Conservation (phyloP, 1,139 yeast genomes). For the Lodderomyces beijingensis region DNA sequence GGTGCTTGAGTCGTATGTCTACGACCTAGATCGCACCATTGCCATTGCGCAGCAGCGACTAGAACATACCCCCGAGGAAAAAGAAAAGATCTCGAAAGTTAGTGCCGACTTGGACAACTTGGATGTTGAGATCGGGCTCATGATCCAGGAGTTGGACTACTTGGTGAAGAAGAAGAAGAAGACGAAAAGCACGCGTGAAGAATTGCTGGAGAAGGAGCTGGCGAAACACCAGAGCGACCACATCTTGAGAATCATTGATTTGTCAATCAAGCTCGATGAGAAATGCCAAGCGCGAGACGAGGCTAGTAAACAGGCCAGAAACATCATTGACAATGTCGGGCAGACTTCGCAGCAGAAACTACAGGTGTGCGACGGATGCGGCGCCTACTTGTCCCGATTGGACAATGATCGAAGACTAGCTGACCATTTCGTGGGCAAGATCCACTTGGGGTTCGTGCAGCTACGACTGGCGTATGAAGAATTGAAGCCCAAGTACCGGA, state of each 20-base stretch:
- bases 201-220: neutral
- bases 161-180: conserved; percentile 48
- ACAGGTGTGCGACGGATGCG: conserved; percentile 89
- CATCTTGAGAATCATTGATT: conserved; percentile 32
- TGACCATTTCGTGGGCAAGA: conserved; percentile 87
- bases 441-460: conserved; percentile 76
- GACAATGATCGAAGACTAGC: conserved; percentile 89
- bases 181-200: conserved; percentile 1
- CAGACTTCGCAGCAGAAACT: conserved; percentile 86
- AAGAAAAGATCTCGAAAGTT: conserved; percentile 56
- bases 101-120: conserved; percentile 64
- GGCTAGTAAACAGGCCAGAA: conserved; percentile 52
- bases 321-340: conserved; percentile 68
- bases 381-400: conserved; percentile 80
- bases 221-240: conserved; percentile 1
- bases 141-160: conserved; percentile 64
- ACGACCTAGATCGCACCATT: conserved; percentile 67
- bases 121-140: conserved; percentile 63
- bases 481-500: conserved; percentile 18
- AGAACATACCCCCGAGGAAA: conserved; percentile 77
- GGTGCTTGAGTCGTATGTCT: conserved; percentile 51
- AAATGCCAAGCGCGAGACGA: conserved; percentile 42
- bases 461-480: conserved; percentile 64
- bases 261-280: conserved; percentile 43
- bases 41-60: conserved; percentile 61